phyloP scores from a whole-genome alignment of 257 asterid species.

The Solanum pinnatisectum region DNA sequence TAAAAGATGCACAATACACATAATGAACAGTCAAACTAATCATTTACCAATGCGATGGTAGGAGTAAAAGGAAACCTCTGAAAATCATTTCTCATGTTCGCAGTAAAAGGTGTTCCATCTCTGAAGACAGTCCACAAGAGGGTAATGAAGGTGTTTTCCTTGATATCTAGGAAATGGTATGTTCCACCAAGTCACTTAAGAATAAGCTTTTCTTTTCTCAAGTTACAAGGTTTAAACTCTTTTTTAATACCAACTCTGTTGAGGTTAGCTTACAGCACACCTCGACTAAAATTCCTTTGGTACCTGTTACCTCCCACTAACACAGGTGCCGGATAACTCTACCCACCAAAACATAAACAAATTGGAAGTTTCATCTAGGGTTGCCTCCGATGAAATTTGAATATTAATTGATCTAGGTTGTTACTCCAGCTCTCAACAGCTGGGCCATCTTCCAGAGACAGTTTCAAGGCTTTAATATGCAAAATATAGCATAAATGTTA shows the following conservation, averaged over 20 bases:
- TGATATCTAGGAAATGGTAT: neutral
- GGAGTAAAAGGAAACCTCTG: neutral
- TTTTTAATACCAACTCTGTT: neutral
- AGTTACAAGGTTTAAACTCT: neutral
- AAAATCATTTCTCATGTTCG: neutral
- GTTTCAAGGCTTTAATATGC: neutral
- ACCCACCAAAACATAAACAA: neutral
- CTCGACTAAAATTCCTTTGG: neutral
- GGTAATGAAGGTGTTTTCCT: neutral
- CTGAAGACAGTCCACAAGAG: neutral
- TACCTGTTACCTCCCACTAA: neutral
- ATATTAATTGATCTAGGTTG: neutral
- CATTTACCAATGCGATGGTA: neutral
- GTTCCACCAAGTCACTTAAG: neutral
- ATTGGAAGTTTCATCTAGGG: neutral
- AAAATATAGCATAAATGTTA: neutral
- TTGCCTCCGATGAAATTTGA: neutral
- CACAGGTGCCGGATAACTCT: neutral
- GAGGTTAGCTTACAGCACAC: neutral
- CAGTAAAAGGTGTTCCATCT: neutral
- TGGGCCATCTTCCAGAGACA: neutral
- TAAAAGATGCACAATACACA: neutral
- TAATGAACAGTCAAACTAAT: neutral
- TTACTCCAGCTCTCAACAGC: neutral
- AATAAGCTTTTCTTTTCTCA: neutral